phyloP scores from a whole-genome alignment of 2,329 filamentous ascomycete species.

The Myriosclerotinia curreyana region DNA sequence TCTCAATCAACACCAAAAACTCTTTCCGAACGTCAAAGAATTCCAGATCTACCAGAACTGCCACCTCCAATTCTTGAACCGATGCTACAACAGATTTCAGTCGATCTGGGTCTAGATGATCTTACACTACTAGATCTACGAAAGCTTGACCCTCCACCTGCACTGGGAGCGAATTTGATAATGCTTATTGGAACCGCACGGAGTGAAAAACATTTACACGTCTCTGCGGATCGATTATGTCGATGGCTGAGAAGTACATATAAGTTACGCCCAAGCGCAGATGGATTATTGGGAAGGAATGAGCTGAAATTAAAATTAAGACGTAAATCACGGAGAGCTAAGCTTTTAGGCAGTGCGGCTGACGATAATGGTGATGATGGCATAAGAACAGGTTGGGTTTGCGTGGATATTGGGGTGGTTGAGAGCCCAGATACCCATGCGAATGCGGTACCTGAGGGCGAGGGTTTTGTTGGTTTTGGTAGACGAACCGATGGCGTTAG shows the following conservation, averaged over 20 bases:
- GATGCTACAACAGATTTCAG: conserved; percentile 73
- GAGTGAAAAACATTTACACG: conserved; percentile 88
- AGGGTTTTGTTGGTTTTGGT: conserved; percentile 75
- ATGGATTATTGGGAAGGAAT: conserved; percentile 84
- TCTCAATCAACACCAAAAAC: conserved; percentile 41
- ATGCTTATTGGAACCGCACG: conserved; percentile 92
- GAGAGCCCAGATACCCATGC: conserved; percentile 48
- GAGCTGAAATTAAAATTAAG: conserved; percentile 86
- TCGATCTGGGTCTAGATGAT: conserved; percentile 83
- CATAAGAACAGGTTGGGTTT: conserved; percentile 92
- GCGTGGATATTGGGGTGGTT: conserved; percentile 78
- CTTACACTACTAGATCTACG: conserved; percentile 80
- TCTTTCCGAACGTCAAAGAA: conserved; percentile 51
- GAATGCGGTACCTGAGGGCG: conserved; percentile 47
- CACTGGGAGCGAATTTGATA: conserved; percentile 80
- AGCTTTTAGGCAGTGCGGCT: conserved; percentile 69
- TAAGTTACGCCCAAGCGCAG: conserved; percentile 72
- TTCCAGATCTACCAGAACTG: conserved; percentile 53
- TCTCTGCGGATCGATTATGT: conserved; percentile 84
- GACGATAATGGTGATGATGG: conserved; percentile 72
- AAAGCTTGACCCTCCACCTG: conserved; percentile 77
- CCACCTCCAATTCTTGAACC: conserved; percentile 71
- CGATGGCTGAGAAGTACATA: conserved; percentile 76
- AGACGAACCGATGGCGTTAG: conserved; percentile 53
- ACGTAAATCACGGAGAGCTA: conserved; percentile 75